A percentile compares a stretch with the other conserved stretches of the same genome.
phyloP scores from a whole-genome alignment of 2,329 filamentous ascomycete species.

The Alternaria tenuissima region DNA sequence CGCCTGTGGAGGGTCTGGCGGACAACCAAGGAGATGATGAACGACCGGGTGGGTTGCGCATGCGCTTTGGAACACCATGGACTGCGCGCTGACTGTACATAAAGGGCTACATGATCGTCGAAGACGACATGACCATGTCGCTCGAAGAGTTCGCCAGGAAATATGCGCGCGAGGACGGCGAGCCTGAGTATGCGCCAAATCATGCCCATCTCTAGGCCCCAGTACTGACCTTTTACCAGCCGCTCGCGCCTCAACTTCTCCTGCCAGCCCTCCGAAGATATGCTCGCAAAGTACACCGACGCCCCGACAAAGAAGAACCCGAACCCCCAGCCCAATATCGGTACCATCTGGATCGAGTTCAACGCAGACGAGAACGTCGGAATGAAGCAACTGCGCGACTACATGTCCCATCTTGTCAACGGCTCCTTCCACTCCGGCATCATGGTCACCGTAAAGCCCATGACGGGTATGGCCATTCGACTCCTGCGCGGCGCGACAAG shows the following conservation, averaged over 20 bases:
- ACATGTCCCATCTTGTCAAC: slow-evolving; percentile 80
- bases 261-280: slow-evolving; percentile 80
- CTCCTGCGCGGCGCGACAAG: slow-evolving; percentile 42
- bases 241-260: slow-evolving; percentile 87
- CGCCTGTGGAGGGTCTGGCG: slow-evolving; percentile 93
- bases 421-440: slow-evolving; percentile 90
- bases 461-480: slow-evolving; percentile 76
- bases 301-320: slow-evolving; percentile 73
- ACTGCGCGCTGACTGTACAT: slow-evolving; percentile 26
- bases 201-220: slow-evolving; percentile 5
- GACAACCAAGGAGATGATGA: slow-evolving; percentile 94
- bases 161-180: slow-evolving; percentile 76
- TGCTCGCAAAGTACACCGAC: slow-evolving; percentile 85
- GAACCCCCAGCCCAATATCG: slow-evolving; percentile 76
- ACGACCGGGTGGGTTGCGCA: slow-evolving; percentile 75
- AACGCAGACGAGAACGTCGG: slow-evolving; percentile 80
- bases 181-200: slow-evolving; percentile 70
- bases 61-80: slow-evolving; percentile 20
- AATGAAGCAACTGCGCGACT: slow-evolving; percentile 89
- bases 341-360: slow-evolving; percentile 94
- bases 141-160: slow-evolving; percentile 80
- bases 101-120: slow-evolving; percentile 91
- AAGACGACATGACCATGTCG: slow-evolving; percentile 86
- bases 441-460: slow-evolving; percentile 82
- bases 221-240: slow-evolving; percentile 57